phyloP scores from a whole-genome alignment of 345 rosid genomes.

The Cardamine occulta region DNA sequence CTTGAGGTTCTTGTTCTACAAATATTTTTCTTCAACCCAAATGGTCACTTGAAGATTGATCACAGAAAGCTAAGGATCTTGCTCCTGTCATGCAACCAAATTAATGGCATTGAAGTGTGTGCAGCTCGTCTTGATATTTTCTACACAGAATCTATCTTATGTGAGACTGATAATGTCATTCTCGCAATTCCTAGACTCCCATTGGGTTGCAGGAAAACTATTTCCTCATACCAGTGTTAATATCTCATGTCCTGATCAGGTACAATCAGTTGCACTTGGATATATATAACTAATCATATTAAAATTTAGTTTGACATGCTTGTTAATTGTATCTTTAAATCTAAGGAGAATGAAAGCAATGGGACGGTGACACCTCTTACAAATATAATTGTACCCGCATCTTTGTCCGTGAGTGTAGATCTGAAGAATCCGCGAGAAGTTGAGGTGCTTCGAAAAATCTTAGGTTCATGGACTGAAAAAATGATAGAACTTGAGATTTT shows the following conservation, averaged over 20 bases:
- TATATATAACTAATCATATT: no score
- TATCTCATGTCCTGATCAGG: conserved; percentile 4
- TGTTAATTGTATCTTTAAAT: conserved; percentile 15
- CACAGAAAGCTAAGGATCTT: neutral
- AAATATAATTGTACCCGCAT: neutral
- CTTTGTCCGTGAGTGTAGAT: conserved; percentile 16
- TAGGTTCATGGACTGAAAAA: neutral
- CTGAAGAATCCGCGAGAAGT: conserved; percentile 16
- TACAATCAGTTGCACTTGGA: neutral
- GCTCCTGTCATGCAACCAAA: neutral
- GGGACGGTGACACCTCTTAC: neutral
- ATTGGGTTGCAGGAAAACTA: neutral
- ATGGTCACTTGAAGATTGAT: conserved; percentile 10
- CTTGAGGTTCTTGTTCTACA: neutral
- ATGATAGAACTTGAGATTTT: conserved; percentile 13
- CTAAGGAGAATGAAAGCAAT: neutral
- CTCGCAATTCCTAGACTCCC: conserved; percentile 7
- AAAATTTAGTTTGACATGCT: conserved; percentile 2
- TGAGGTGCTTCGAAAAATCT: neutral
- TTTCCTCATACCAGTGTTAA: conserved; percentile 12
- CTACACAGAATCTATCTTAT: neutral
- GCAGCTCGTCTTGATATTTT: conserved; percentile 12
- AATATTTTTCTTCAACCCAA: neutral
- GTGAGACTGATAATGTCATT: neutral
- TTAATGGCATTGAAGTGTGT: conserved; percentile 19